Evolutionary conservation across 768 basidiomycete species (phyloP).

Genomic region (Phanerochaete carnosa): DNA sequence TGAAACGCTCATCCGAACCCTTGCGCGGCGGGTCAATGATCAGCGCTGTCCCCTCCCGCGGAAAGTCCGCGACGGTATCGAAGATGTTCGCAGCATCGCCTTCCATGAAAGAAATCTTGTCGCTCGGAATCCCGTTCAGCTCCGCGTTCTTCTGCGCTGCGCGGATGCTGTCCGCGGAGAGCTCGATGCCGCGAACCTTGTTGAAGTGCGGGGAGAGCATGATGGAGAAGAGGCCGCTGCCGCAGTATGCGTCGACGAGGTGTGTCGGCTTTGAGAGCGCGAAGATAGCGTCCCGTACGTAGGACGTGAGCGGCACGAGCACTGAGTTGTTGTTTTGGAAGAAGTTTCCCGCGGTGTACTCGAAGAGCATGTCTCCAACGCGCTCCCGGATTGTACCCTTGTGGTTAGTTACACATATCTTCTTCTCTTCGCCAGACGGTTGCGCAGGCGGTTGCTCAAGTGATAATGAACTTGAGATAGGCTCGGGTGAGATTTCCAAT

Average conservation of each 20-base stretch:
- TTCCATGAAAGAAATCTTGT: slow-evolving; percentile 63
- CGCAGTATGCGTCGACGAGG: slow-evolving; percentile 95
- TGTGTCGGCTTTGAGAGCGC: slow-evolving; percentile 52
- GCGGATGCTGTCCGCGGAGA: slow-evolving; percentile 68
- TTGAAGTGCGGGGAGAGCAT: slow-evolving; percentile 72
- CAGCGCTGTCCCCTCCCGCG: slow-evolving; percentile 60
- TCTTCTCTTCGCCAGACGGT: slow-evolving; percentile 37
- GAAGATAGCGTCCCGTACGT: slow-evolving; percentile 76
- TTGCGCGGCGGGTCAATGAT: slow-evolving; percentile 93
- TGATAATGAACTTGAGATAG: no score
- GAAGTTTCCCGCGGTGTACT: slow-evolving; percentile 85
- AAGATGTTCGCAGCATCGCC: slow-evolving; percentile 92
- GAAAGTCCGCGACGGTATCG: slow-evolving; percentile 59
- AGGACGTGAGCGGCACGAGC: slow-evolving; percentile 76
- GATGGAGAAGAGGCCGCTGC: slow-evolving; percentile 85
- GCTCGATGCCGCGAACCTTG: slow-evolving; percentile 85
- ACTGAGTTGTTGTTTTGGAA: slow-evolving; percentile 99
- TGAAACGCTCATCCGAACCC: slow-evolving; percentile 81
- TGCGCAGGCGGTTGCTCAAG: slow-evolving; percentile 3
- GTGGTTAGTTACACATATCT: slow-evolving; percentile 83
- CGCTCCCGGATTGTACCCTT: slow-evolving; percentile 78
- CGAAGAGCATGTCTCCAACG: slow-evolving; percentile 78
- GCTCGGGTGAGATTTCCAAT: slow-evolving; percentile 34
- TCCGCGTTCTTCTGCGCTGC: slow-evolving; percentile 63
- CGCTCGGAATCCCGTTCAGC: slow-evolving; percentile 47